phyloP scores from a whole-genome alignment of 768 basidiomycete genomes.

The Rhizopogon sp. region DNA sequence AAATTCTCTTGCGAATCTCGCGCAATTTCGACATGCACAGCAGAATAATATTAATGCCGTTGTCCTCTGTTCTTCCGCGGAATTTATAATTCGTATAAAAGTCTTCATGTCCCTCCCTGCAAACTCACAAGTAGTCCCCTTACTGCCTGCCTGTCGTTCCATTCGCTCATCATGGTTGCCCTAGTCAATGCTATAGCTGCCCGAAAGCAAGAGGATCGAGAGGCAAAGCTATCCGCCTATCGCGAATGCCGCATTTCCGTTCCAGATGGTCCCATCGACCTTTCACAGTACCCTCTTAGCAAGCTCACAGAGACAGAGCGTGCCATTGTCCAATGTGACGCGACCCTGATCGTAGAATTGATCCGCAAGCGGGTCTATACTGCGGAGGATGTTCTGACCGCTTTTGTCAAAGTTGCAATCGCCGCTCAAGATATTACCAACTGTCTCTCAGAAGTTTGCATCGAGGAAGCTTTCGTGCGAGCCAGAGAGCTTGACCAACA shows the following conservation, averaged over 20 bases:
- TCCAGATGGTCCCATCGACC: conserved; percentile 7
- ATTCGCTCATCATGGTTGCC: background rate
- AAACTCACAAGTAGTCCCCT: background rate
- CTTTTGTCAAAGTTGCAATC: conserved; percentile 22
- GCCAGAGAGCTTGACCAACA: conserved; percentile 48
- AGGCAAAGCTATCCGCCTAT: conserved; percentile 9
- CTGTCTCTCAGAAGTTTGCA: conserved; percentile 55
- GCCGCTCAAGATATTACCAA: conserved; percentile 35
- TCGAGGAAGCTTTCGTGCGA: conserved; percentile 42
- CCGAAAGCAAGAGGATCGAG: conserved; percentile 23
- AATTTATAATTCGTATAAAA: background rate
- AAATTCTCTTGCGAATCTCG: too few relatives aligned
- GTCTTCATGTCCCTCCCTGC: too few relatives aligned
- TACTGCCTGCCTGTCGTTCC: background rate
- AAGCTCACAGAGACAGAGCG: conserved; percentile 21
- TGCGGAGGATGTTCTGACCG: conserved; percentile 20
- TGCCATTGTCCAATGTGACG: conserved; percentile 25
- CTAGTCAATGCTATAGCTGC: background rate
- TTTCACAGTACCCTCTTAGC: conserved; percentile 23
- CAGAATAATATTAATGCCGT: too few relatives aligned
- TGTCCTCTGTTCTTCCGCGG: too few relatives aligned
- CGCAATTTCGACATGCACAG: too few relatives aligned
- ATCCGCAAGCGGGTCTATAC: conserved; percentile 18
- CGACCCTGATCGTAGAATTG: conserved; percentile 19
- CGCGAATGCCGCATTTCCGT: background rate